Percentiles rank a stretch among this genome's conserved stretches.
Evolutionary conservation across 1,284 basidiomycete species (phyloP).

Genomic region (Lentinula novae-zelandiae): DNA sequence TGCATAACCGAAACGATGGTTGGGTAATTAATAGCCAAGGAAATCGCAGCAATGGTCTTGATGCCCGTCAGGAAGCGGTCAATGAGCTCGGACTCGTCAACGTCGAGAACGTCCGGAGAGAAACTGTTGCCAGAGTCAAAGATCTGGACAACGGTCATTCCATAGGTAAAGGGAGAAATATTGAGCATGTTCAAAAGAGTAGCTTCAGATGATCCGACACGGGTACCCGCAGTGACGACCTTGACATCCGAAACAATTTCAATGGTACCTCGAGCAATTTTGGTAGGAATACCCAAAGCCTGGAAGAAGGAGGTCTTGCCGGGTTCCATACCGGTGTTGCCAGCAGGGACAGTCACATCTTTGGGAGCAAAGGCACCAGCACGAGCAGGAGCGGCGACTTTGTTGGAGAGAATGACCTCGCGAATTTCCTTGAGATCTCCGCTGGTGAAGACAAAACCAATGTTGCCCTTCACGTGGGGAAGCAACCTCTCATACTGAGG

Average conservation of each 20-base stretch:
- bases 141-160: conserved; percentile 95
- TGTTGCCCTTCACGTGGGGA: conserved; percentile 95
- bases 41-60: conserved; percentile 95
- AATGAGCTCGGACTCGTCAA: conserved; percentile 88
- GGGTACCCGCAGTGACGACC: conserved; percentile 88
- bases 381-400: conserved; percentile 97
- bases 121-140: conserved; percentile 92
- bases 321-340: conserved; percentile 99
- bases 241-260: conserved; percentile 98
- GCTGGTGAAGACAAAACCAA: conserved; percentile 98
- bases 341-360: conserved; percentile 90
- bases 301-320: conserved; percentile 99
- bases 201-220: conserved; percentile 97
- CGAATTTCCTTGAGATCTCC: conserved; percentile 94
- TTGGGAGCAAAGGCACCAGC: conserved; percentile 94
- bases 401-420: conserved; percentile 91
- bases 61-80: conserved; percentile 90
- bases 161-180: conserved; percentile 98
- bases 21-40: conserved; percentile 93
- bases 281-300: conserved; percentile 98
- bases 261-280: conserved; percentile 99
- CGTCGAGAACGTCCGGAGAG: conserved; percentile 88
- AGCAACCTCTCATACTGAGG: conserved; percentile 97
- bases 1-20: conserved; percentile 93
- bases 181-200: conserved; percentile 99